phyloP scores from a whole-genome alignment of 2,329 filamentous ascomycete genomes.

The Curvularia verruculosa region DNA sequence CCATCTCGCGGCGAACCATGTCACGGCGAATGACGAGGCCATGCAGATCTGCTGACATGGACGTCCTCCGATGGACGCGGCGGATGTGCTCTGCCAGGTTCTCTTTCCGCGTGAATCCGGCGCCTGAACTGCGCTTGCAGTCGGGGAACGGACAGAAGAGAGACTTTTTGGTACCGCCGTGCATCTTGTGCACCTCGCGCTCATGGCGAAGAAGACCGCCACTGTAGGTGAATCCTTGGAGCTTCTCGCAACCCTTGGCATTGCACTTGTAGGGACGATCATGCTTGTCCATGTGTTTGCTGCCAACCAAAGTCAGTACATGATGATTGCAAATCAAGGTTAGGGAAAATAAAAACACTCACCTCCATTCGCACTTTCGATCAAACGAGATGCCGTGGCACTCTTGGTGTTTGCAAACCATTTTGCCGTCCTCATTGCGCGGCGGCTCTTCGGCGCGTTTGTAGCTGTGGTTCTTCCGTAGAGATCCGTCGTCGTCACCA shows the following conservation, averaged over 20 bases:
- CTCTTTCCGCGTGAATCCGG: conserved; percentile 90
- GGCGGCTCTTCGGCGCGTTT: conserved; percentile 59
- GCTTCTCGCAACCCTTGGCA: conserved; percentile 83
- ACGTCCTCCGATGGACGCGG: conserved; percentile 70
- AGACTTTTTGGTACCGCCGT: conserved; percentile 85
- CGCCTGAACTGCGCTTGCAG: conserved; percentile 87
- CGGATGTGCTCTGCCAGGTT: conserved; percentile 93
- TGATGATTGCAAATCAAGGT: not conserved
- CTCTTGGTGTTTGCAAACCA: conserved; percentile 70
- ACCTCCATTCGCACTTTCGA: conserved; percentile 94
- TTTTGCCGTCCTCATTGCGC: conserved; percentile 74
- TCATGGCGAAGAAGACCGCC: conserved; percentile 89
- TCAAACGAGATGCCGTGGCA: conserved; percentile 75
- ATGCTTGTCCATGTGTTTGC: conserved; percentile 99
- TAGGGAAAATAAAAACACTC: conserved; percentile 56
- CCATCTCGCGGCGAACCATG: conserved; percentile 24
- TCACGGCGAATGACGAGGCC: conserved; percentile 40
- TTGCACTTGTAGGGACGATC: conserved; percentile 89
- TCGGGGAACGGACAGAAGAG: conserved; percentile 84
- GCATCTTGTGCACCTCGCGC: conserved; percentile 89
- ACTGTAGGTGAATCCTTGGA: conserved; percentile 93
- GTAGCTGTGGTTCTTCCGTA: conserved; percentile 47
- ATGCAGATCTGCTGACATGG: conserved; percentile 45
- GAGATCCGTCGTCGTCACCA: conserved; percentile 38
- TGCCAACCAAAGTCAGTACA: conserved; percentile 48